A percentile compares a stretch with the other conserved stretches of the same genome.
These are phyloP conservation scores for Bipolaris victoriae DNA, from an alignment of 2,329 filamentous ascomycete species.

Conservation along the genomic window DNA sequence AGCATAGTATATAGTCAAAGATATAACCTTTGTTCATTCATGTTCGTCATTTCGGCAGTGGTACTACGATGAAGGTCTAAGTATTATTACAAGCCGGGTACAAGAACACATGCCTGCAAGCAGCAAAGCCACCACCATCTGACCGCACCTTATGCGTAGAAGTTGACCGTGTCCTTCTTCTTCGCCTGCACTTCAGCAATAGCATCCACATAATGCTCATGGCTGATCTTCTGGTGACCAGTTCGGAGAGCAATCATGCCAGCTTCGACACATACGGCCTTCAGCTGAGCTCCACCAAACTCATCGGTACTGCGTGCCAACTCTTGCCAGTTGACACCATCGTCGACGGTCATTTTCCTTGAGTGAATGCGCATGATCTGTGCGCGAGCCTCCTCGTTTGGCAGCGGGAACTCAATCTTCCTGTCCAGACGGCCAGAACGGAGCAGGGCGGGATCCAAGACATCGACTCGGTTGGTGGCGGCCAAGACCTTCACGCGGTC, in stretches of 20 bases:
- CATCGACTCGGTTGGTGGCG: conserved; percentile 92
- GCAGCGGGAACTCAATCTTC: conserved; percentile 98
- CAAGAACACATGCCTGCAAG: conserved; percentile 32
- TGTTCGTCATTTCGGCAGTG: conserved; percentile 23
- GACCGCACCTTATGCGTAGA: conserved; percentile 44
- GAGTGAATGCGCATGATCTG: conserved; percentile 98
- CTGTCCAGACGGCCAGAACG: conserved; percentile 91
- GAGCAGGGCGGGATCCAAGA: conserved; percentile 87
- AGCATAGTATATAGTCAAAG: not conserved
- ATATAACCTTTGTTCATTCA: conserved; percentile 2
- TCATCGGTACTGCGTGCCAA: conserved; percentile 96
- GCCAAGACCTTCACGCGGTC: conserved; percentile 96
- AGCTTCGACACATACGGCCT: conserved; percentile 97
- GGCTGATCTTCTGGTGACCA: conserved; percentile 94
- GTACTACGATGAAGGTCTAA: conserved; percentile 34
- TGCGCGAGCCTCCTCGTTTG: conserved; percentile 95
- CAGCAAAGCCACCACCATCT: conserved; percentile 17
- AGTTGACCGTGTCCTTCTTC: conserved; percentile 80
- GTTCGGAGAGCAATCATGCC: conserved; percentile 97
- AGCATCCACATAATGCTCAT: conserved; percentile 98
- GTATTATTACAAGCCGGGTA: conserved; percentile 43
- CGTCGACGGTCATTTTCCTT: conserved; percentile 96
- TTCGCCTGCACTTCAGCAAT: conserved; percentile 86
- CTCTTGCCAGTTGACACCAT: conserved; percentile 93
- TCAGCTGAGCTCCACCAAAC: conserved; percentile 96